Conservation (phyloP, 2,329 filamentous ascomycete species). For the Colletotrichum incanum region DNA sequence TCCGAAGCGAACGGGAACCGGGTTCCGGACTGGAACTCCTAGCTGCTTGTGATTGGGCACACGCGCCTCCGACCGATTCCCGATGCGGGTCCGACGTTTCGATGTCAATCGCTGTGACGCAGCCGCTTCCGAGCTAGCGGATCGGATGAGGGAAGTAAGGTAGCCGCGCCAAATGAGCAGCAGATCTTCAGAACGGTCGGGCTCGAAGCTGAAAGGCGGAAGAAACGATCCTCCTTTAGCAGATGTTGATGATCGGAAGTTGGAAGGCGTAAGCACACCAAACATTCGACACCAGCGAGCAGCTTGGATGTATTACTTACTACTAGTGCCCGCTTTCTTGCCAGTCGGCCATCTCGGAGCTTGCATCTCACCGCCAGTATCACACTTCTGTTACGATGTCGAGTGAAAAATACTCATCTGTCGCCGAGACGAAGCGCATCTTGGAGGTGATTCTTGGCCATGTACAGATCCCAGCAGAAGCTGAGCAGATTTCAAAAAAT, state of each 20-base stretch:
- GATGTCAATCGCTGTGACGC: slow-evolving; percentile 21
- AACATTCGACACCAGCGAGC: too few species aligned
- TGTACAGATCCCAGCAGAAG: slow-evolving; percentile 50
- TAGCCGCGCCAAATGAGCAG: neutral
- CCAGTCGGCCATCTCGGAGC: neutral
- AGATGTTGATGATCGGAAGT: neutral
- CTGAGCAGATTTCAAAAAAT: slow-evolving; percentile 43
- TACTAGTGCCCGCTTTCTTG: neutral
- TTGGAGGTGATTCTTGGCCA: slow-evolving; percentile 49
- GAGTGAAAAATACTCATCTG: slow-evolving; percentile 46
- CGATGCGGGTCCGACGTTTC: slow-evolving; percentile 38
- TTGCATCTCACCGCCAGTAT: neutral
- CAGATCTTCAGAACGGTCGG: neutral
- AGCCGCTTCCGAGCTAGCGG: slow-evolving; percentile 4
- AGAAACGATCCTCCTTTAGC: slow-evolving; percentile 2
- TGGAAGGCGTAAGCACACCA: neutral
- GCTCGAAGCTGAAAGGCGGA: neutral
- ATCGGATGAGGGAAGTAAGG: slow-evolving; percentile 7
- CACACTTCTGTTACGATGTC: slow-evolving; percentile 16
- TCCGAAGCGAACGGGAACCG: slow-evolving; percentile 30
- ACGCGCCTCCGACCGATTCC: slow-evolving; percentile 13
- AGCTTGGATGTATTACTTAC: neutral
- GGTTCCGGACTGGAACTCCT: neutral
- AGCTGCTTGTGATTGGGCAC: slow-evolving; percentile 13
- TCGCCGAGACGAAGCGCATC: slow-evolving; percentile 47